Conservation (phyloP, 1,284 basidiomycete genomes). For the Cryptococcus sp. region DNA sequence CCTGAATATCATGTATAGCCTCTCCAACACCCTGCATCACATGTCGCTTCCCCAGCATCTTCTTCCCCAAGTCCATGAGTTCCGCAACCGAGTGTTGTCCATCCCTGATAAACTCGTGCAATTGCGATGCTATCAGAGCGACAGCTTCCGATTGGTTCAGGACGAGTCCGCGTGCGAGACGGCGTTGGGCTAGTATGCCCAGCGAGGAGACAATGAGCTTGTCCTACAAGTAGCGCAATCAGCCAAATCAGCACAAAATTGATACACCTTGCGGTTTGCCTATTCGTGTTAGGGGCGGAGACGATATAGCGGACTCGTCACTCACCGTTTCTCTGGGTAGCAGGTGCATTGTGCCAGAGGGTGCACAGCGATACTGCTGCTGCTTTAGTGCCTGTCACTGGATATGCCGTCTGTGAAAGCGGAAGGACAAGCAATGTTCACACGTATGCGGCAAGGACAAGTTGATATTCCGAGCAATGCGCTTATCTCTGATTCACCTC, state of each 20-base stretch:
- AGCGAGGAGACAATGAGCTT: constrained; percentile 61
- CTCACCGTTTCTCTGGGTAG: constrained; percentile 47
- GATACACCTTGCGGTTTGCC: too few relatives aligned
- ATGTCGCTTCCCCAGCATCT: constrained; percentile 82
- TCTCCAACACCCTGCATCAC: constrained; percentile 63
- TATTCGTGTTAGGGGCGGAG: background rate
- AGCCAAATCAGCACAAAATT: too few relatives aligned
- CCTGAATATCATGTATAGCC: constrained; percentile 75
- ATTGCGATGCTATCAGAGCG: constrained; percentile 84
- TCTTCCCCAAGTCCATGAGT: constrained; percentile 90
- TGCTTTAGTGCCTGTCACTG: too few relatives aligned
- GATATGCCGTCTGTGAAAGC: too few relatives aligned
- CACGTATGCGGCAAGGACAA: too few relatives aligned
- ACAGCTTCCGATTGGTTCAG: constrained; percentile 87
- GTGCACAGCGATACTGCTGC: too few relatives aligned
- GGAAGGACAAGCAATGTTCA: too few relatives aligned
- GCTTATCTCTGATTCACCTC: too few relatives aligned
- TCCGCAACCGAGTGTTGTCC: constrained; percentile 83
- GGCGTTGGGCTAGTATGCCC: constrained; percentile 87
- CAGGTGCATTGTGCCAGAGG: constrained; percentile 36
- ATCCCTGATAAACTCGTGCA: constrained; percentile 96
- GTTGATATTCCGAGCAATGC: too few relatives aligned
- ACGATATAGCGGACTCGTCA: background rate
- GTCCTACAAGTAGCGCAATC: constrained; percentile 40
- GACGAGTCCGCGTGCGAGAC: constrained; percentile 83